Conservation (phyloP, 768 basidiomycete genomes). For the Leccinellum rugosiceps region DNA sequence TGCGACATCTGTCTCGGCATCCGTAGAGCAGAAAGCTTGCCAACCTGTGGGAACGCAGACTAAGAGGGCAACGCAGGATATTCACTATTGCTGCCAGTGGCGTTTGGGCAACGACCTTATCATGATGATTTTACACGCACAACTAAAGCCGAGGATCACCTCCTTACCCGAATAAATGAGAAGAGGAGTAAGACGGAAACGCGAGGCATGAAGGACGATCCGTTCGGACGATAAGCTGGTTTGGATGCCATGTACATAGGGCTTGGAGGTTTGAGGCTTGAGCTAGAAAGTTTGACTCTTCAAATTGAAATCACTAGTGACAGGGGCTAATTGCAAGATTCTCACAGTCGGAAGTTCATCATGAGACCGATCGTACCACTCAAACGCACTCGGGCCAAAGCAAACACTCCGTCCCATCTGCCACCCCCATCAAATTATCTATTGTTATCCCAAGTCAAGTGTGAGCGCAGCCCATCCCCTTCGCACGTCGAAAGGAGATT, state of each 20-base stretch:
- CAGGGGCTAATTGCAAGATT: too few species aligned
- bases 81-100: not conserved
- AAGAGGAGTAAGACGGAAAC: conserved; percentile 19
- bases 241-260: not conserved
- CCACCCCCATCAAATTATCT: not conserved
- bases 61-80: not conserved
- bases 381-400: conserved; percentile 15
- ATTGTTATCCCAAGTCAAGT: conserved; percentile 12
- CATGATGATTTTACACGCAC: not conserved
- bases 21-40: not conserved
- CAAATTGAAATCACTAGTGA: too few species aligned
- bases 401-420: not conserved
- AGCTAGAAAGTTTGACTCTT: too few species aligned
- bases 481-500: conserved; percentile 12
- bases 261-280: not conserved
- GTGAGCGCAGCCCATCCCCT: conserved; percentile 21
- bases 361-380: conserved; percentile 1
- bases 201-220: conserved; percentile 24
- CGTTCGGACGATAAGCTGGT: conserved; percentile 13
- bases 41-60: not conserved
- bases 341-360: not conserved
- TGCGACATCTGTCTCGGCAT: not conserved
- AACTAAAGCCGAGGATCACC: conserved; percentile 21
- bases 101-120: not conserved
- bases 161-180: conserved; percentile 8